Base-by-base conservation (phyloP, 2,329 filamentous ascomycete genomes). In the Phialemonium atrogriseum region DNA sequence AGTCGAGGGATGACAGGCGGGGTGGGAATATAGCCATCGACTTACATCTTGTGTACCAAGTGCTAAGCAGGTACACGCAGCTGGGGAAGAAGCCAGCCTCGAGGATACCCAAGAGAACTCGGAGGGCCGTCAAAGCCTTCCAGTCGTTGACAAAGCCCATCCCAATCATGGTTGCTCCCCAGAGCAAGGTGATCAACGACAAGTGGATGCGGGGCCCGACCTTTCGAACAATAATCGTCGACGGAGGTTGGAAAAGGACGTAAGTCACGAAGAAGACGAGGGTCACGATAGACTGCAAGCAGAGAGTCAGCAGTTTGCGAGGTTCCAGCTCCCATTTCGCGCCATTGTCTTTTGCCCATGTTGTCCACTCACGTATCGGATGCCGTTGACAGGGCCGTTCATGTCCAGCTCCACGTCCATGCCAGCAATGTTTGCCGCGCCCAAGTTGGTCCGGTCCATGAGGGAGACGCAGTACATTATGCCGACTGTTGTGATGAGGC, bases 391-490 rank as follows among this genome's bases (percentile, higher is more conserved):
- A n/a, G n/a, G n/a, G n/a, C n/a, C n/a, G n/a, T 24, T 26, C 2
- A 76, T 52, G 4, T 47, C 27, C 16, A 76, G 53, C 28, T 75
- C 71, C 2, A 39, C 40, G 11, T 49, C 46, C 67, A 75, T 72
- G 32, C 71, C 84, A 13, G 84, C 83, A 50, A 89, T 80, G 27
- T 73, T 73, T 24, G 82, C 83, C 14, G 73, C 65, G n/a, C 73
- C 73, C 50, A 88, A 58, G 54, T 89, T 89, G 2, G 80, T 85
- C 19, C 84, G 67, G 49, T 91, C 84, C 75, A 89, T 84, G 37
- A 89, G 59, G 41, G 73, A 80, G 45, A 84, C 66, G 50, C 80
- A 84, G 55, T 88, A 88, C 59, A 86, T 70, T 41, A 68, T 49
- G 13, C 78, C 78, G 5, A 76, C 70, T 2, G 70, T 77, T 4